Evolutionary conservation across 2,329 filamentous ascomycete genomes (phyloP).

Genomic region (Colletotrichum sp.): DNA sequence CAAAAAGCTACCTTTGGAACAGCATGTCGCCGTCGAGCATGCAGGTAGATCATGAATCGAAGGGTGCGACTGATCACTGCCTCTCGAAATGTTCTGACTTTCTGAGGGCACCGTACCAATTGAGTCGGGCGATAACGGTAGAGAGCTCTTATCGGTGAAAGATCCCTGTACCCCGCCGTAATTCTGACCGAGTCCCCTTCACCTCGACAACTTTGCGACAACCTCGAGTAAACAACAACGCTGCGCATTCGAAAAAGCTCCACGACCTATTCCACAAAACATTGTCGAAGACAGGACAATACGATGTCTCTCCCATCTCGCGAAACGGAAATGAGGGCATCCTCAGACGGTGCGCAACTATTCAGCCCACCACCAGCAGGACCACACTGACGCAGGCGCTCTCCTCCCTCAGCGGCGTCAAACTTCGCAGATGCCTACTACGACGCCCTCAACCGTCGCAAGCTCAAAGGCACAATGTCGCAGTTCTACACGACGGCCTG

Average conservation of each 20-base stretch:
- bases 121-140: not conserved
- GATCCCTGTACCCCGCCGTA: constrained; percentile 6
- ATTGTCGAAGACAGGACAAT: not conserved
- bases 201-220: not conserved
- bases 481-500: constrained; percentile 74
- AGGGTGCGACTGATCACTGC: not conserved
- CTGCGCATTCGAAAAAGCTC: not conserved
- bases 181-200: not conserved
- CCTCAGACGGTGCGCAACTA: constrained; percentile 48
- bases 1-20: not conserved
- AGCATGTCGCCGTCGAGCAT: not conserved
- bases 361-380: not conserved
- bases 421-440: constrained; percentile 79
- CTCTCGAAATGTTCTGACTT: not conserved
- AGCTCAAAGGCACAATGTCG: constrained; percentile 64
- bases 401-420: constrained; percentile 62
- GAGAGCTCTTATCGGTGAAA: constrained; percentile 12
- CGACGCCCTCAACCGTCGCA: constrained; percentile 71
- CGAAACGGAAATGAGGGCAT: constrained; percentile 49
- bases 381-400: not conserved
- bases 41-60: not conserved
- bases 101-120: not conserved
- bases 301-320: constrained; percentile 41
- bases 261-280: not conserved
- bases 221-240: not conserved